Base-by-base conservation (phyloP, 2,329 filamentous ascomycete genomes). In the Aspergillus costaricaensis region DNA sequence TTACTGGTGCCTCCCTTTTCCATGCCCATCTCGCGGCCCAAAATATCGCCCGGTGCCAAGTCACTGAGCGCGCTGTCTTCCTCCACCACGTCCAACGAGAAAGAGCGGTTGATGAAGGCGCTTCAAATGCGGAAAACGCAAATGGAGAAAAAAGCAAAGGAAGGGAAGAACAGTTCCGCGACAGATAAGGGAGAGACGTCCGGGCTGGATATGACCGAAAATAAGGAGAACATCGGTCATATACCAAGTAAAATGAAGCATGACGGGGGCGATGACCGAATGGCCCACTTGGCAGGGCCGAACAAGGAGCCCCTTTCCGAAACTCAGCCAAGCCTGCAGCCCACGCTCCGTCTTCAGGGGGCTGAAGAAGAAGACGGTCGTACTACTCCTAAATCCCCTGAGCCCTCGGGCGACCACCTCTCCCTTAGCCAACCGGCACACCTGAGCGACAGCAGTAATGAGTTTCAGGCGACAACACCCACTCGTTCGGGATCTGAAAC, bases 61-160 rank as follows among this genome's bases (percentile, higher is more conserved):
- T 79, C 77, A 23, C 76, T 71, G 75, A 85, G 71, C 74, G 79
- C 79, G 67, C 64, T 77, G 64, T 72, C 71, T 70, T 81, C 75
- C 68, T 82, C 74, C 10, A 79, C 80, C n/a, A 89, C 96, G 70
- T 92, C 91, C 1, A 91, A 91, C 0, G 95, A 99, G 75, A 98
- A 96, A 79, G 87, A 91, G 62, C 85, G 95, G 57, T 81, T 99
- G 64, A 93, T 96, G 91, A 97, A 96, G 79, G 95, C 95, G 7
- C 84, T 97, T 79, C 91, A 97, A 76, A 77, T 97, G 67, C 86
- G 94, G 55, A 95, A 96, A 76, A 92, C 90, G 77, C 92, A 92
- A 75, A 87, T 88, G 72, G 74, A 72, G 39, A 76, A 74, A 60
- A 72, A 72, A 36, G 74, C 72, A 9, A 67, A 68, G 47, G 64